A percentile compares a stretch with the other conserved stretches of the same genome.
These are phyloP conservation scores for Gossypium turneri DNA, from an alignment of 345 rosid species.

Conservation along the genomic window DNA sequence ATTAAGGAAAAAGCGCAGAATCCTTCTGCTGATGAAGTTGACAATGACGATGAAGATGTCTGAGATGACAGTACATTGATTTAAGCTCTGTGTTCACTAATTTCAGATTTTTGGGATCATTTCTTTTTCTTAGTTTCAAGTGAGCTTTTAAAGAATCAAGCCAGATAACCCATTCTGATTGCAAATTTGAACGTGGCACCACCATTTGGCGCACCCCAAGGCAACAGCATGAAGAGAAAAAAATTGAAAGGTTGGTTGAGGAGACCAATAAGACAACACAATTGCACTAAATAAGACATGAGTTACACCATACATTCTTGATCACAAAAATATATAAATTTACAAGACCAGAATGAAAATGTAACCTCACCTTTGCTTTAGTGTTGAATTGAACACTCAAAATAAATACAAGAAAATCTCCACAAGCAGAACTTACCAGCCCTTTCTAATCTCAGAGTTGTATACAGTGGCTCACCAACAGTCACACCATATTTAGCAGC, in stretches of 20 bases:
- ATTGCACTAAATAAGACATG: not conserved
- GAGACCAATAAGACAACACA: not conserved
- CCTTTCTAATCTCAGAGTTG: conserved; percentile 2
- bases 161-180: not conserved
- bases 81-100: not conserved
- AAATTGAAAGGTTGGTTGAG: not conserved
- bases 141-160: not conserved
- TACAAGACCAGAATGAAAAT: conserved; percentile 11
- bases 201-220: too few relatives aligned
- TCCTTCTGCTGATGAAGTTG: not conserved
- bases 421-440: not conserved
- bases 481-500: conserved; percentile 1
- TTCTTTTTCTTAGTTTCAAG: too few relatives aligned
- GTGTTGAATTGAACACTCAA: conserved; percentile 5
- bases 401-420: not conserved
- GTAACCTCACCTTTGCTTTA: conserved; percentile 14
- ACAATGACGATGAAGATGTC: not conserved
- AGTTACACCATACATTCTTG: conserved; percentile 11
- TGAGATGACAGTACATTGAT: not conserved
- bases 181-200: too few relatives aligned
- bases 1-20: conserved; percentile 11
- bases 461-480: not conserved
- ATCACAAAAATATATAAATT: conserved; percentile 4
- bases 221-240: not conserved
- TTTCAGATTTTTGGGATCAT: not conserved